Conservation (phyloP, 2,329 filamentous ascomycete genomes). For the Kalmusia sp. region DNA sequence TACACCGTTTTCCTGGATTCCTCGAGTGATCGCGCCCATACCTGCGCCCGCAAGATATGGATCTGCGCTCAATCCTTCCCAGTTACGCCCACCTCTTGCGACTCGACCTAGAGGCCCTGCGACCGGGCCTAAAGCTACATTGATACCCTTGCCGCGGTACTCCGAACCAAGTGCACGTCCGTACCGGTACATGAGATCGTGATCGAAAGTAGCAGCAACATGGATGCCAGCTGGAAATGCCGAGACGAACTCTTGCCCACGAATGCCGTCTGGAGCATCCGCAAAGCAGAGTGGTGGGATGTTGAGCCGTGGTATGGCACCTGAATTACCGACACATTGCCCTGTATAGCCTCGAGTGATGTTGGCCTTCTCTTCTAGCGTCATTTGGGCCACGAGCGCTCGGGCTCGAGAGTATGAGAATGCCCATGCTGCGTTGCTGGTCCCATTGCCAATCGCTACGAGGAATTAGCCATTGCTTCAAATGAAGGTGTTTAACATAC, state of each 20-base stretch:
- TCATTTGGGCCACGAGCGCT: slow-evolving; percentile 49
- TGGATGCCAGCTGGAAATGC: slow-evolving; percentile 40
- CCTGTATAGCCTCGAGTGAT: slow-evolving; percentile 44
- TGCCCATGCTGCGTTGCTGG: slow-evolving; percentile 31
- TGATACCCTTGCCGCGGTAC: slow-evolving; percentile 73
- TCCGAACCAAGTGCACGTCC: slow-evolving; percentile 74
- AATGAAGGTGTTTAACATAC: slow-evolving; percentile 18
- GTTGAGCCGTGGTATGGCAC: slow-evolving; percentile 43
- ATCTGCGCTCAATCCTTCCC: slow-evolving; percentile 76
- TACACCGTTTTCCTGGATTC: slow-evolving; percentile 62
- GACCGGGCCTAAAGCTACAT: slow-evolving; percentile 72
- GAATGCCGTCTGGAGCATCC: slow-evolving; percentile 46
- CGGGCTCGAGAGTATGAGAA: slow-evolving; percentile 45
- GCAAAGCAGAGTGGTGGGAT: slow-evolving; percentile 49
- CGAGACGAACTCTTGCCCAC: slow-evolving; percentile 39
- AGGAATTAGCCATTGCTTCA: slow-evolving; percentile 6
- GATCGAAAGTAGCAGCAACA: slow-evolving; percentile 74
- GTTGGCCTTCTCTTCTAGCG: slow-evolving; percentile 53
- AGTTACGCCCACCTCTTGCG: slow-evolving; percentile 73
- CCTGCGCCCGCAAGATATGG: slow-evolving; percentile 67
- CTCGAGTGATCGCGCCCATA: slow-evolving; percentile 56
- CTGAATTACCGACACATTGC: slow-evolving; percentile 45
- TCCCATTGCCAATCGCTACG: slow-evolving; percentile 31
- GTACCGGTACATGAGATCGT: slow-evolving; percentile 70
- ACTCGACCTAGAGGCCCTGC: slow-evolving; percentile 75